These are phyloP conservation scores for Falciphora oryzae DNA, from an alignment of 2,329 filamentous ascomycete genomes.

Conservation along the genomic window DNA sequence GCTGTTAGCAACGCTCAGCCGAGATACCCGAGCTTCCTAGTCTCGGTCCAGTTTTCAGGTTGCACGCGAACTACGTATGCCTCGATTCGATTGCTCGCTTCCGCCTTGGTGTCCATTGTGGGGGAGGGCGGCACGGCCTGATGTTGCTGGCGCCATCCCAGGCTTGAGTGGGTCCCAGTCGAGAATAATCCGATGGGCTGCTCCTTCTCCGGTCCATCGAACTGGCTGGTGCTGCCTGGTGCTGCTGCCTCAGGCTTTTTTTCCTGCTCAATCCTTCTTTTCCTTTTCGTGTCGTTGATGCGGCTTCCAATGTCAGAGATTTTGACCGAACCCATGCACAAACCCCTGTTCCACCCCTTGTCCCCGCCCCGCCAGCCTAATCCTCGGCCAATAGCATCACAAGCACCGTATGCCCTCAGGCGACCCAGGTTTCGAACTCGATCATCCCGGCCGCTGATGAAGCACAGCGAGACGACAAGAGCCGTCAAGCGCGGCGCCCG, in stretches of 20 bases:
- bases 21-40: neutral
- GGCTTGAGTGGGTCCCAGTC: too few species aligned
- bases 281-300: constrained; percentile 17
- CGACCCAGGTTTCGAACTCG: constrained; percentile 30
- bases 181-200: neutral
- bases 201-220: too few species aligned
- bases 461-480: constrained; percentile 24
- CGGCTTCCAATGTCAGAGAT: constrained; percentile 22
- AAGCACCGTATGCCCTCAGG: constrained; percentile 26
- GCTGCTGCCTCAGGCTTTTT: too few species aligned
- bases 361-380: neutral
- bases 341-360: neutral
- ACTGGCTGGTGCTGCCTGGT: too few species aligned
- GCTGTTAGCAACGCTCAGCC: neutral
- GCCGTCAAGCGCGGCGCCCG: constrained; percentile 3
- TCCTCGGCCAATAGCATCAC: constrained; percentile 11
- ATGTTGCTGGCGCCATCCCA: too few species aligned
- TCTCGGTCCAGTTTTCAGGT: neutral
- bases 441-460: constrained; percentile 27
- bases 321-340: neutral
- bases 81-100: neutral
- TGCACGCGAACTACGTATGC: neutral
- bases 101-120: neutral
- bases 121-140: neutral
- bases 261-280: neutral